Evolutionary conservation across 352 stramenopile genomes (phyloP).

Genomic region (Phytophthora niederhauseri): DNA sequence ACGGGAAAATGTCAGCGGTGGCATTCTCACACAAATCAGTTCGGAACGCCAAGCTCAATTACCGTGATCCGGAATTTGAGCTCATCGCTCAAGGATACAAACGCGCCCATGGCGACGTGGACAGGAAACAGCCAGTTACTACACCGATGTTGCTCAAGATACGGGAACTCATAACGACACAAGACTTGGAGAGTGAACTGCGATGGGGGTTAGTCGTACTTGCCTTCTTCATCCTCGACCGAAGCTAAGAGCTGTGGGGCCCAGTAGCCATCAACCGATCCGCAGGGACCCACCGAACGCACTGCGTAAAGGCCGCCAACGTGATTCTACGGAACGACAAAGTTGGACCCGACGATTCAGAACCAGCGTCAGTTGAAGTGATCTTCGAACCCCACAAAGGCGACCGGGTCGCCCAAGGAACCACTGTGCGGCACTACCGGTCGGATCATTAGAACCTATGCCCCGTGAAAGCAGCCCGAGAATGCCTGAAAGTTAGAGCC

Average conservation of each 20-base stretch:
- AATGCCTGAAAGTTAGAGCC: no score
- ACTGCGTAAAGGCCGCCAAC: no score
- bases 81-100: not conserved
- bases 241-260: not conserved
- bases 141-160: not conserved
- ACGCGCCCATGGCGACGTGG: not conserved
- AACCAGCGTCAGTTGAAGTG: no score
- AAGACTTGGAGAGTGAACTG: not conserved
- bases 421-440: no score
- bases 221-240: not conserved
- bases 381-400: no score
- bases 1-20: not conserved
- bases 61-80: not conserved
- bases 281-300: not conserved
- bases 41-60: not conserved
- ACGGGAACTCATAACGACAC: not conserved
- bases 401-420: no score
- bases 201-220: not conserved
- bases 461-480: no score
- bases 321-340: no score
- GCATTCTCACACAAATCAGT: not conserved
- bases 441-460: no score
- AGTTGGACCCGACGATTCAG: no score
- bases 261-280: conserved; percentile 8
- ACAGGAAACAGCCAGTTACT: not conserved